Conservation (phyloP, 768 basidiomycete genomes). For the Mrakia hoshinonis region DNA sequence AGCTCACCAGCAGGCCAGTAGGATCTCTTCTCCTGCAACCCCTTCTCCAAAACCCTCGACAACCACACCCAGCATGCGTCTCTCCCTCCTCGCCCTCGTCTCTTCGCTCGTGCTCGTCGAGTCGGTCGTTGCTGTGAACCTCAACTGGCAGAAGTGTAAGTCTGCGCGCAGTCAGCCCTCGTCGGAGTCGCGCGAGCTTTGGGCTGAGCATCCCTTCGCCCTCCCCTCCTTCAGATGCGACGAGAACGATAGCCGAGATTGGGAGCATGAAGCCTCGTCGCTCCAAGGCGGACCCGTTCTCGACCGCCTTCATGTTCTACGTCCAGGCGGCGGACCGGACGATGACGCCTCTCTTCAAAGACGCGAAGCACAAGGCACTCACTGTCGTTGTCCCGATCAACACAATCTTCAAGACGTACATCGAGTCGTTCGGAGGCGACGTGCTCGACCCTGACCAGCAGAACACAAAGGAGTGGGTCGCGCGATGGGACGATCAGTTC, state of each 20-base stretch:
- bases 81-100: neutral
- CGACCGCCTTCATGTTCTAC: neutral
- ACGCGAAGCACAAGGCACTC: neutral
- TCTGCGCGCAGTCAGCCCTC: too few species aligned
- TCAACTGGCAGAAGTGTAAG: slow-evolving; percentile 7
- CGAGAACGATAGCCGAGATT: too few species aligned
- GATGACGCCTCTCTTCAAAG: slow-evolving; percentile 4
- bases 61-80: neutral
- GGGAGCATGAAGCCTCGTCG: too few species aligned
- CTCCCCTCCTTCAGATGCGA: too few species aligned
- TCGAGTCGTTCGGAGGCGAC: neutral
- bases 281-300: too few species aligned
- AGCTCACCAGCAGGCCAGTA: too few species aligned
- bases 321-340: neutral
- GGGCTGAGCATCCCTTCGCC: too few species aligned
- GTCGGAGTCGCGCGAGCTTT: too few species aligned
- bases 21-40: too few species aligned
- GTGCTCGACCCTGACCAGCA: neutral
- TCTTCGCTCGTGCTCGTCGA: neutral
- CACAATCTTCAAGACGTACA: neutral
- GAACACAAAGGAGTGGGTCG: neutral
- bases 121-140: neutral
- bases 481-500: slow-evolving; percentile 6
- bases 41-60: neutral
- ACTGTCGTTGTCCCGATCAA: slow-evolving; percentile 2